These are phyloP conservation scores for Zopfochytrium polystomum DNA, from an alignment of 371 early-diverging fungal genomes.

Conservation along the genomic window DNA sequence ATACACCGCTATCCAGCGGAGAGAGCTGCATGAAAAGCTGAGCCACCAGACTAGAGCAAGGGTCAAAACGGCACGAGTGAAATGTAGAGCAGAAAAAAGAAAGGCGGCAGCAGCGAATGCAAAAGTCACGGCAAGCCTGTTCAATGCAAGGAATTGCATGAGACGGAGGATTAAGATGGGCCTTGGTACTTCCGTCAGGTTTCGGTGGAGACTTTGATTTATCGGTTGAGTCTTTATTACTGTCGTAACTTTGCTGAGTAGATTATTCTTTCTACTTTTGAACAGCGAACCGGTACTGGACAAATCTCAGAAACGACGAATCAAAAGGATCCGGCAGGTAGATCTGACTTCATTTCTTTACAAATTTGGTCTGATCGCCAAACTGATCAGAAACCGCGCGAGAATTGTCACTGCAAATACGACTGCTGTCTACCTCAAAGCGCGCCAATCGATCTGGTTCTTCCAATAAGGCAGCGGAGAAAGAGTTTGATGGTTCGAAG, in stretches of 20 bases:
- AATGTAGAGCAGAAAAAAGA: conserved; percentile 20
- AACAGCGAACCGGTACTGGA: not conserved
- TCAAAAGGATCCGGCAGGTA: conserved; percentile 15
- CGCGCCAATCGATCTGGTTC: too few relatives aligned
- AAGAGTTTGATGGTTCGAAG: too few relatives aligned
- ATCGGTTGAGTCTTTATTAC: not conserved
- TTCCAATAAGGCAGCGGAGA: too few relatives aligned
- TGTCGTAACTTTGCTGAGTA: too few relatives aligned
- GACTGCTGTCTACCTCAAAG: too few relatives aligned
- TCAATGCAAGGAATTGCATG: conserved; percentile 8
- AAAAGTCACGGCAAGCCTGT: not conserved
- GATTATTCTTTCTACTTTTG: too few relatives aligned
- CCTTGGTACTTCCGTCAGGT: not conserved
- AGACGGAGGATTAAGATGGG: not conserved
- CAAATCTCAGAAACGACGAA: conserved; percentile 5
- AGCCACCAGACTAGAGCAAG: conserved; percentile 23
- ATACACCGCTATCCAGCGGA: conserved; percentile 16
- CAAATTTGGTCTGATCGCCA: too few relatives aligned
- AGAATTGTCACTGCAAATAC: too few relatives aligned
- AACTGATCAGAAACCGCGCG: too few relatives aligned
- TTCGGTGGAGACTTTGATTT: conserved; percentile 1
- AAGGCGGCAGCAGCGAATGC: conserved; percentile 29
- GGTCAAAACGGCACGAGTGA: conserved; percentile 19
- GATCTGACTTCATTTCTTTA: conserved; percentile 1
- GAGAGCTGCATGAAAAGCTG: conserved; percentile 23